Evolutionary conservation across 306 rosid genomes (phyloP), one percentile per base, ranked within the genome.

Genomic region (Crotalaria pallida): DNA sequence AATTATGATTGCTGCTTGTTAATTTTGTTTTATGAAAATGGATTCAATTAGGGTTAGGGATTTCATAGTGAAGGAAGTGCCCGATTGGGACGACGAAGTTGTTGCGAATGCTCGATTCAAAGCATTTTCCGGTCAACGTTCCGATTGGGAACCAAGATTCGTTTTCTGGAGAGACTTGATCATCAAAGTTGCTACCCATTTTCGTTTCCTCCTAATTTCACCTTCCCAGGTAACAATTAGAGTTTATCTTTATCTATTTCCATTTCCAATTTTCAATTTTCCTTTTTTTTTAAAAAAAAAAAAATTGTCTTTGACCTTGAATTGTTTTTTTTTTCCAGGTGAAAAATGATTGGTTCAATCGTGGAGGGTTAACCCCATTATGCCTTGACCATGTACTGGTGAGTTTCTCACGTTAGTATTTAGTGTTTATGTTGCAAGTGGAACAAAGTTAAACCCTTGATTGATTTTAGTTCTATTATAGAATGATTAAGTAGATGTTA

Each of bases 341-440:
- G 0, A 88, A 74, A 52, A 85, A 79, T 67, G 81, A 58, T 2
- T 93, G 98, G 96, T 92, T 92, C 77, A 80, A 82, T 78, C 84
- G 88, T 34, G 92, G 90, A 51, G 96, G 97, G n/a, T 75, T 93
- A 78, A 80, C 81, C 67, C 97, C 98, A 36, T 51, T 93, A 40
- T 93, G 96, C 70, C 80, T 93, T 12, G 89, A 87, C 52, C 80
- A 77, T 68, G 98, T 93, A 3, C 50, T 93, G 96, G 98, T 92
- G 61, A 73, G 83, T 73, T 4, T 34, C 19, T 21, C 58, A 7
- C 58, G 1, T 38, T 38, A 38, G 44, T 36, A 36, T 7, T 36
- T 0, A 1, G 13, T 36, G 9, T 36, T 55, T 55, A 1, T 17
- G 13, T 11, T 55, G 36, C 60, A 2, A 6, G 33, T 52, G 33